Evolutionary conservation across 208 protist species (phyloP).

Genomic region (Crithidia acanthocephali): DNA sequence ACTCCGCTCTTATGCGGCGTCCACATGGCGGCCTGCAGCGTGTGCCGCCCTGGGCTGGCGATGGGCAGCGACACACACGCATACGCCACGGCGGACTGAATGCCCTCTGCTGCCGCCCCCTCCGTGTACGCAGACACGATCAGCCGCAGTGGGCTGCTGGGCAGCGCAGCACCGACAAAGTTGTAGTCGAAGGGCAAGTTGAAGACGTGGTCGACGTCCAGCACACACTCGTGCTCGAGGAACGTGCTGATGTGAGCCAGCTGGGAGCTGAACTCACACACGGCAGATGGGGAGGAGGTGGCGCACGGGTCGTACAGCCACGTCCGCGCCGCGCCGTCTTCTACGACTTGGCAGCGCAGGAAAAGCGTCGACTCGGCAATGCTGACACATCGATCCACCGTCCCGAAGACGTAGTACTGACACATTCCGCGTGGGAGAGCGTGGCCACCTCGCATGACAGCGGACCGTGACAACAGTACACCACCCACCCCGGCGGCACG

Average conservation of each 20-base stretch:
- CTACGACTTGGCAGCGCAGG: conserved; percentile 54
- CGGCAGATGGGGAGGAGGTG: conserved; percentile 10
- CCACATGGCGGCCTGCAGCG: conserved; percentile 54
- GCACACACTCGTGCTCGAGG: conserved; percentile 48
- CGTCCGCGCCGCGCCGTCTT: conserved; percentile 19
- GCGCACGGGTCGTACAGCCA: conserved; percentile 8
- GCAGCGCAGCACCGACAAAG: conserved; percentile 33
- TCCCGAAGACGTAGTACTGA: conserved; percentile 56
- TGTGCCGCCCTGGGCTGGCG: conserved; percentile 50
- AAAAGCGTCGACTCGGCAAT: conserved; percentile 51
- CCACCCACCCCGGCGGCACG: conserved; percentile 1
- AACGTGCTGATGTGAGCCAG: conserved; percentile 51
- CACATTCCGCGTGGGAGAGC: conserved; percentile 14
- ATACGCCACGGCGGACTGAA: conserved; percentile 73
- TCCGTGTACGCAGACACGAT: conserved; percentile 63
- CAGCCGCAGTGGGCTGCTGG: conserved; percentile 52
- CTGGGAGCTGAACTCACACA: conserved; percentile 56
- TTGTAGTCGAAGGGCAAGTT: conserved; percentile 70
- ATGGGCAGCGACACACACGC: conserved; percentile 53
- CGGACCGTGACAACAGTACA: conserved; percentile 9
- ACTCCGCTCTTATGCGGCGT: conserved; percentile 53
- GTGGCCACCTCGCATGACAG: conserved; percentile 10
- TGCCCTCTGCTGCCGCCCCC: conserved; percentile 37
- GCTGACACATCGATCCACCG: conserved; percentile 59
- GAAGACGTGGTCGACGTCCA: conserved; percentile 65